phyloP scores from a whole-genome alignment of 148 eudicot species.

The Vaccinium macrocarpon region DNA sequence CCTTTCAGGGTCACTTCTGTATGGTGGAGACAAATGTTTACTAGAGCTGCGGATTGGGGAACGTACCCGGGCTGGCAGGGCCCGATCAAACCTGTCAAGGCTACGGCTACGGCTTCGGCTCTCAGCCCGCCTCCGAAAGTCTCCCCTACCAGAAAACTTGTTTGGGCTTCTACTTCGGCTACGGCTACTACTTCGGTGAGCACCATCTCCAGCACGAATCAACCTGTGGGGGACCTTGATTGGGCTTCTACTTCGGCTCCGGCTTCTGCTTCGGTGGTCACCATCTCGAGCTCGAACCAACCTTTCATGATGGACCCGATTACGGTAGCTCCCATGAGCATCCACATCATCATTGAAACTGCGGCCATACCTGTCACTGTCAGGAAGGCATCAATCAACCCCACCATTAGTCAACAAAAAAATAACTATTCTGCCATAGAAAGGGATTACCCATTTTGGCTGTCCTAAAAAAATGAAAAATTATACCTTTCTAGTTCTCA shows the following conservation, averaged over 20 bases:
- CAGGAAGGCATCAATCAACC: not conserved
- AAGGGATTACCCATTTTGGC: too few relatives aligned
- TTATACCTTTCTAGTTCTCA: too few relatives aligned
- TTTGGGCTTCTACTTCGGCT: constrained; percentile 40
- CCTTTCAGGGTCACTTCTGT: not conserved
- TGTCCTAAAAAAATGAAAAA: too few relatives aligned
- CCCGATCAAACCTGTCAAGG: constrained; percentile 40
- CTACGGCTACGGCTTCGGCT: constrained; percentile 51
- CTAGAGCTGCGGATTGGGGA: constrained; percentile 47
- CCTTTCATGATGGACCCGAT: constrained; percentile 36
- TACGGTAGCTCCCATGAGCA: constrained; percentile 40
- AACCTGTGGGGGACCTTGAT: constrained; percentile 36
- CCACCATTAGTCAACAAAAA: not conserved
- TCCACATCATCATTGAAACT: constrained; percentile 27
- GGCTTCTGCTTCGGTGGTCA: constrained; percentile 3
- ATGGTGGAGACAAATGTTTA: constrained; percentile 41
- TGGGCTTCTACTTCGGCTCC: constrained; percentile 50
- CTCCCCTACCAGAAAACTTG: constrained; percentile 17
- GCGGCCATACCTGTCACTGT: constrained; percentile 36
- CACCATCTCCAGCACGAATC: constrained; percentile 14
- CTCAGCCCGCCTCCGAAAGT: constrained; percentile 5
- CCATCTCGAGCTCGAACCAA: constrained; percentile 23
- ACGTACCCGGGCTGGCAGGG: constrained; percentile 8
- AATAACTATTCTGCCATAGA: not conserved
- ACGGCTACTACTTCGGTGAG: constrained; percentile 18